Conservation (phyloP, 352 stramenopile species). For the Peronospora farinosa region DNA sequence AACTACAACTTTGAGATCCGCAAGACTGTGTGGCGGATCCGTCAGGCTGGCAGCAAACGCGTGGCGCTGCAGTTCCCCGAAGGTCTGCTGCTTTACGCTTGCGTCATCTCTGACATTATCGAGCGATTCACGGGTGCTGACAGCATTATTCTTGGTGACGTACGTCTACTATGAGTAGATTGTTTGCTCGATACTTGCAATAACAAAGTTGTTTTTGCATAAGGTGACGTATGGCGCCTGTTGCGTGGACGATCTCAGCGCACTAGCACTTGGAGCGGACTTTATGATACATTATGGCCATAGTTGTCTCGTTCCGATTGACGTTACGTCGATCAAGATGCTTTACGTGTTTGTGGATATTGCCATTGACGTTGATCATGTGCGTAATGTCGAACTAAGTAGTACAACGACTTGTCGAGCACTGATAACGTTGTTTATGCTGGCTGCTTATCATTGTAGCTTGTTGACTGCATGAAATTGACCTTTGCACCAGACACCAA, state of each 20-base stretch:
- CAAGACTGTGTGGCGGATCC: constrained; percentile 96
- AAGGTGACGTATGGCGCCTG: constrained; percentile 98
- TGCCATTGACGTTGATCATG: constrained; percentile 94
- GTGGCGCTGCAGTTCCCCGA: constrained; percentile 99
- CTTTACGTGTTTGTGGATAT: constrained; percentile 99
- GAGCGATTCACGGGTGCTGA: constrained; percentile 89
- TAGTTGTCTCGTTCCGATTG: constrained; percentile 97
- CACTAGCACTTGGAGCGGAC: constrained; percentile 91
- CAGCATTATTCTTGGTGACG: constrained; percentile 95
- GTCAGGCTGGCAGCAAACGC: constrained; percentile 79
- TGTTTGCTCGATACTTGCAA: not conserved
- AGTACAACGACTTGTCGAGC: not conserved
- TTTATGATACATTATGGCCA: constrained; percentile 99
- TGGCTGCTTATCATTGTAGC: constrained; percentile 26
- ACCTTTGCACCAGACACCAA: constrained; percentile 78
- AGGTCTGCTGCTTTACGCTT: constrained; percentile 96
- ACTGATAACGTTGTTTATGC: constrained; percentile 7
- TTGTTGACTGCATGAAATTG: constrained; percentile 93
- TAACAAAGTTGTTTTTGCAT: not conserved
- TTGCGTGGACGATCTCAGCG: constrained; percentile 98
- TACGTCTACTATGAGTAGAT: constrained; percentile 34
- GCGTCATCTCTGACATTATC: constrained; percentile 97
- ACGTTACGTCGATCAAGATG: constrained; percentile 92
- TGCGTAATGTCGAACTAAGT: constrained; percentile 19
- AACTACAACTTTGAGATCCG: constrained; percentile 99